Percentiles rank a stretch among this genome's conserved stretches.
phyloP scores from a whole-genome alignment of 176 grass and related monocot genomes.

The maize (Zea mays) region Zm-B73-REFERENCE-NAM-5.0 NC_050100.1:83729501-83730000 shows the following conservation, averaged over 20 bases:
- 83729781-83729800: neutral
- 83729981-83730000: conserved; percentile 78
- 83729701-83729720: conserved; percentile 76
- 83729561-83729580: too few species aligned
- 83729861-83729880: conserved; percentile 84
- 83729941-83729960: conserved; percentile 68
- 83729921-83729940: conserved; percentile 53
- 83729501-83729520: too few species aligned
- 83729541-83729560: too few species aligned
- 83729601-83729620: too few species aligned
- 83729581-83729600: too few species aligned
- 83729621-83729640: conserved; percentile 62
- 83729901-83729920: conserved; percentile 54
- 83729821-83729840: conserved; percentile 18
- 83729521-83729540: too few species aligned
- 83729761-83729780: conserved; percentile 1
- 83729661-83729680: conserved; percentile 78
- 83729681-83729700: conserved; percentile 76
- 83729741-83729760: conserved; percentile 28
- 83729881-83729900: conserved; percentile 67
- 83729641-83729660: conserved; percentile 85
- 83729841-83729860: conserved; percentile 72
- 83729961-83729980: conserved; percentile 65
- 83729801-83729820: neutral
- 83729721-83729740: conserved; percentile 79